Percentiles rank a stretch among this genome's conserved stretches.
Conservation (phyloP, 768 basidiomycete genomes). For the Lanmaoa rubissima region DNA sequence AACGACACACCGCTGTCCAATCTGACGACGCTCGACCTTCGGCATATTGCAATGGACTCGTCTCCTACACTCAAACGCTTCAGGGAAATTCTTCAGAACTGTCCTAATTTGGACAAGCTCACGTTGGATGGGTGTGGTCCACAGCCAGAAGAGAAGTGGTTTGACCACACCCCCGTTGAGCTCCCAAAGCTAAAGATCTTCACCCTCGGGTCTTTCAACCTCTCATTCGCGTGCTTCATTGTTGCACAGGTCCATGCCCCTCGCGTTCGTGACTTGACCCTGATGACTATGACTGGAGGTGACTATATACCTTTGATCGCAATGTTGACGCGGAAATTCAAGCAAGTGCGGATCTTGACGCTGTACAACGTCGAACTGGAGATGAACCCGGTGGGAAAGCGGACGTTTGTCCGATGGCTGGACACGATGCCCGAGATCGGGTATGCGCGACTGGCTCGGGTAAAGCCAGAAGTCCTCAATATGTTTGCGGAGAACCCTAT, state of each 20-base stretch:
- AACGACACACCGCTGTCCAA: conserved; percentile 43
- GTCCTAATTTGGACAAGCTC: conserved; percentile 52
- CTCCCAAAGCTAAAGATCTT: conserved; percentile 52
- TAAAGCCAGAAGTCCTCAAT: conserved; percentile 43
- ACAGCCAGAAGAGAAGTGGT: conserved; percentile 26
- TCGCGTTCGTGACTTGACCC: conserved; percentile 52
- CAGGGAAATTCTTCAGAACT: conserved; percentile 48
- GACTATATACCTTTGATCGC: conserved; percentile 52
- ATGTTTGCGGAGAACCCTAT: conserved; percentile 46
- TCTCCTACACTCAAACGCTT: conserved; percentile 52
- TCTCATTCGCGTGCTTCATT: conserved; percentile 46
- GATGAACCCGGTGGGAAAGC: conserved; percentile 21
- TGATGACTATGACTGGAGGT: conserved; percentile 51
- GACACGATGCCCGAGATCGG: conserved; percentile 55
- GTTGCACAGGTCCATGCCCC: conserved; percentile 54
- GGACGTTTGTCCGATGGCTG: conserved; percentile 48
- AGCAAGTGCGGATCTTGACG: conserved; percentile 53
- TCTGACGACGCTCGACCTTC: conserved; percentile 64
- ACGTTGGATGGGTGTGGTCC: conserved; percentile 66
- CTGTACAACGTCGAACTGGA: conserved; percentile 45
- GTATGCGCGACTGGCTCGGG: conserved; percentile 49
- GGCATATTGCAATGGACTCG: conserved; percentile 53
- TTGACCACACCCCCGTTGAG: conserved; percentile 38
- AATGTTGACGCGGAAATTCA: conserved; percentile 47
- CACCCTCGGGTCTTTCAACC: conserved; percentile 54